Evolutionary conservation across 371 early-diverging fungal genomes (phyloP).

Genomic region (Vairimorpha ceranae): DNA sequence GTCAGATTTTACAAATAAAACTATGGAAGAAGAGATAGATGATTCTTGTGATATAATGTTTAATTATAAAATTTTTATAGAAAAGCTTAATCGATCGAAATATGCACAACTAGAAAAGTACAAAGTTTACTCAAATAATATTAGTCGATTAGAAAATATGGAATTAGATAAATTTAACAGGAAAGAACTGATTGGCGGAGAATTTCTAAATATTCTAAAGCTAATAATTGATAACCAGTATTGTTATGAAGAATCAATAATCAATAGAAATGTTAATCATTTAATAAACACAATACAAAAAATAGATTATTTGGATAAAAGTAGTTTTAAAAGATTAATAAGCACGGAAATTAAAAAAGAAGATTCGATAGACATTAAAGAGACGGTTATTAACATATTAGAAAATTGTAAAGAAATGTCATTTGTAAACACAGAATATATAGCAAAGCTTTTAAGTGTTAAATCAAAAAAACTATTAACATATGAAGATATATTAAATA

Average conservation of each 20-base stretch:
- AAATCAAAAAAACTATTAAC: neutral
- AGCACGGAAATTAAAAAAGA: too few species aligned
- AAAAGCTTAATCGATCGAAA: slow-evolving; percentile 13
- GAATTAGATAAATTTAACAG: neutral
- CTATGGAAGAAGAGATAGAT: neutral
- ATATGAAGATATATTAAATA: neutral
- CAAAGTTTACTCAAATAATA: slow-evolving; percentile 21
- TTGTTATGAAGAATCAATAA: neutral
- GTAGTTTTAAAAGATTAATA: neutral
- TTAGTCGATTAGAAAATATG: neutral
- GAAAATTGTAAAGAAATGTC: neutral
- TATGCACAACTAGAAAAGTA: slow-evolving; percentile 19
- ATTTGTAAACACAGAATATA: neutral
- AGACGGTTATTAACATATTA: neutral
- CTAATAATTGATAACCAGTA: neutral
- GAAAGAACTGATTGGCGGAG: slow-evolving; percentile 12
- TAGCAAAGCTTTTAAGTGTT: neutral
- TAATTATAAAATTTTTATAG: slow-evolving; percentile 13
- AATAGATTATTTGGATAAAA: neutral
- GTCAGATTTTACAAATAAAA: slow-evolving; percentile 1
- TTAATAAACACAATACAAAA: neutral
- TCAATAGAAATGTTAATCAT: neutral
- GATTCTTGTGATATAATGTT: neutral
- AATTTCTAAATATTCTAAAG: slow-evolving; percentile 4
- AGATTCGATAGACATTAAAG: neutral